phyloP scores from a whole-genome alignment of 2,329 filamentous ascomycete genomes.

The Clonostachys solani region DNA sequence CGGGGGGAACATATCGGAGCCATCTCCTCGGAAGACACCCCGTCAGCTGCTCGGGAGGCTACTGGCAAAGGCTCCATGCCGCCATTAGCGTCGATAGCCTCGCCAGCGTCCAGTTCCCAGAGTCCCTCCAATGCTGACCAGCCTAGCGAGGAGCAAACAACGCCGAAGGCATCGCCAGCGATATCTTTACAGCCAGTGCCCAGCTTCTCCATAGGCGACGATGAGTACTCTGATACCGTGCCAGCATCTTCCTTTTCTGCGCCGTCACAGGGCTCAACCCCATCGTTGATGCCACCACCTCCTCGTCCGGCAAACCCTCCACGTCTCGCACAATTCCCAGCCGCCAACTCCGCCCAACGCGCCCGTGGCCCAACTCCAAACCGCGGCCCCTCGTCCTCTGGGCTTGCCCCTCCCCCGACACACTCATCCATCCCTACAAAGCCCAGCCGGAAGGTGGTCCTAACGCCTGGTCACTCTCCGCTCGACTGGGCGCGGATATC shows the following conservation, averaged over 20 bases:
- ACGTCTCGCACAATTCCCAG: conserved; percentile 37
- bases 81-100: too few relatives aligned
- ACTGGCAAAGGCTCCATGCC: too few relatives aligned
- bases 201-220: conserved; percentile 37
- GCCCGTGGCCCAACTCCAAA: conserved; percentile 36
- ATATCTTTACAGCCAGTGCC: conserved; percentile 27
- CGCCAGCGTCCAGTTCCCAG: too few relatives aligned
- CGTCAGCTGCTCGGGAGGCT: too few relatives aligned
- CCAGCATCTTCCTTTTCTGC: conserved; percentile 12
- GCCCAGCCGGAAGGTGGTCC: conserved; percentile 66
- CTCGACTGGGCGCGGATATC: conserved; percentile 91
- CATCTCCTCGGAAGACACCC: too few relatives aligned
- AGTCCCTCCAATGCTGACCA: too few relatives aligned
- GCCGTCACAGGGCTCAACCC: conserved; percentile 5
- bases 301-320: conserved; percentile 18
- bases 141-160: conserved; percentile 33
- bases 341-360: conserved; percentile 46
- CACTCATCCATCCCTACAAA: conserved; percentile 47
- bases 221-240: conserved; percentile 7
- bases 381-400: conserved; percentile 22
- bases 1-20: conserved; percentile 6
- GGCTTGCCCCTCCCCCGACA: conserved; percentile 53
- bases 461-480: conserved; percentile 89
- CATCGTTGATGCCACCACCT: conserved; percentile 23
- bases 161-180: conserved; percentile 41